Evolutionary conservation across 306 rosid genomes (phyloP), one percentile per base, ranked within the genome.

Genomic region (Fagus sylvatica): DNA sequence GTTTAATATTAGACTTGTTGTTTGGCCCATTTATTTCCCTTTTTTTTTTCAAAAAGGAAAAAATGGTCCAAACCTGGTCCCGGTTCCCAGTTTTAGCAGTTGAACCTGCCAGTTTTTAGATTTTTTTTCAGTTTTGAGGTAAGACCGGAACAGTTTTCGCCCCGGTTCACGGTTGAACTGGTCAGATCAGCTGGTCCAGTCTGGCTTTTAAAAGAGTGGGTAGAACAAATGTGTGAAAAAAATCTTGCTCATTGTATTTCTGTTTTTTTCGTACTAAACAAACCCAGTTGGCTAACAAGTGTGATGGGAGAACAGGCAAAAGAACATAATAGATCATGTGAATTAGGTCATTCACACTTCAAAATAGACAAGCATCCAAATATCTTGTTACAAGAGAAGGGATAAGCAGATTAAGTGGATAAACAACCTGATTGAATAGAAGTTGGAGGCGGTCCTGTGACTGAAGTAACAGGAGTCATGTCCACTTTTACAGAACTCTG

Each of bases 401-500:
- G 46, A 42, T n/a, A 62, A 53, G 40, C 40, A 46, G 74, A 81
- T 60, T 34, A 77, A 70, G 28, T 39, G 54, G 19, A 46, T 61
- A 49, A 42, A 36, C 34, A 81, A 96, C 98, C 99, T 86, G 92
- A 84, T 36, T 93, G 85, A 85, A 91, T 73, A 74, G 97, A 84
- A 75, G 94, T 72, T 76, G 98, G 86, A 64, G 91, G 89, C 28
- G 91, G 85, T 85, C 89, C 98, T 22, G 93, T 78, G 66, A 89
- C 90, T 75, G 97, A 88, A 49, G 91, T 56, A 76, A 82, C 84
- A 73, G 98, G 83, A 77, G 90, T 82, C 7, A 85, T 46, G 80
- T 96, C 99, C 89, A 86, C 88, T 82, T 93, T 96, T 48, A 96
- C 91, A 85, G 98, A 97, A 84, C 90, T 90, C 75, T 86, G 97